These are phyloP conservation scores for Setaria italica DNA, from an alignment of 202 grass and related monocot species.

Conservation along the genomic window DNA sequence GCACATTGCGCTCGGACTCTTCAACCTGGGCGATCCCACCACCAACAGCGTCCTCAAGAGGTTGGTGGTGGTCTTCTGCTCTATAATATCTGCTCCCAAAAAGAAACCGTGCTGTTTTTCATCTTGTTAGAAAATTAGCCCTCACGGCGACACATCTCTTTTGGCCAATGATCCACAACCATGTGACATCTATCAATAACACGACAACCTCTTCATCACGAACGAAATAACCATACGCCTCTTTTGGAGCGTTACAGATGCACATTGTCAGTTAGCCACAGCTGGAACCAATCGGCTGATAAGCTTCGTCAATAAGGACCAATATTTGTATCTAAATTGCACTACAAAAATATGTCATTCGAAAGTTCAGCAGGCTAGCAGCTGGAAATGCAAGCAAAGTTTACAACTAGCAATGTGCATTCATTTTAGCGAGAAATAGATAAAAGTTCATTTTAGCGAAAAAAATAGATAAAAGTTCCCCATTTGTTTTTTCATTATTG, in stretches of 20 bases:
- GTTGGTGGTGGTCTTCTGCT: constrained; percentile 42
- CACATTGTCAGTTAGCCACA: not conserved
- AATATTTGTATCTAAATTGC: not conserved
- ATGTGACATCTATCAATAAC: constrained; percentile 6
- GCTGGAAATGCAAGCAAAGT: not conserved
- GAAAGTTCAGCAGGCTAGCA: not conserved
- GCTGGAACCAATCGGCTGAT: constrained; percentile 6
- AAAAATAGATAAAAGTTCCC: not conserved
- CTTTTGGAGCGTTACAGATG: not conserved
- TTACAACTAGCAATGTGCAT: not conserved
- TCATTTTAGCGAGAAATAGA: not conserved
- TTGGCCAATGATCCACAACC: not conserved
- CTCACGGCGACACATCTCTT: no score
- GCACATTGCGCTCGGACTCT: constrained; percentile 87
- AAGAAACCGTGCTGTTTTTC: not conserved
- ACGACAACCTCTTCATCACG: not conserved
- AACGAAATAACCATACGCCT: not conserved
- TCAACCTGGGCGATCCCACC: constrained; percentile 72
- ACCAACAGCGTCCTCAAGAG: constrained; percentile 74
- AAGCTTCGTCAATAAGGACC: not conserved
- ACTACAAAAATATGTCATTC: not conserved
- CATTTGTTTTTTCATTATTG: not conserved
- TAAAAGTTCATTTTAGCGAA: not conserved
- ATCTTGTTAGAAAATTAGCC: not conserved
- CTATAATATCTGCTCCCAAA: not conserved